Percentiles rank a stretch among this genome's conserved stretches.
Evolutionary conservation across 208 protist genomes (phyloP).

Genomic region (Borovskyia barvae): DNA sequence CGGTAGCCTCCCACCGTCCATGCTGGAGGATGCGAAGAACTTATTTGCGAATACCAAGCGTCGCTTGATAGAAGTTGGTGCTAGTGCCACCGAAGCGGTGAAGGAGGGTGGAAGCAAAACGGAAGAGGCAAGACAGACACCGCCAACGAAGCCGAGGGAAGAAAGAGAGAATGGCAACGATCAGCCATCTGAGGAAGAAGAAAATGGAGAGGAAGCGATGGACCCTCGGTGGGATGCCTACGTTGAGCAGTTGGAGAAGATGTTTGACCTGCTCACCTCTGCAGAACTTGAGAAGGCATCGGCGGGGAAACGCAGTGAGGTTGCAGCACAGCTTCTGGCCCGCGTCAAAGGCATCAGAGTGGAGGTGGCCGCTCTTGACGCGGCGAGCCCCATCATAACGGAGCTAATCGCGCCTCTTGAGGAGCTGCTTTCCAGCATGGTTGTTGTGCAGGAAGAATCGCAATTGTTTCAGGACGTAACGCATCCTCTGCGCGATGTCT

Average conservation of each 20-base stretch:
- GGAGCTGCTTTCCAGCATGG: slow-evolving; percentile 36
- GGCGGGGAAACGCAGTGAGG: slow-evolving; percentile 17
- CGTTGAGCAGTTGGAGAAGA: slow-evolving; percentile 28
- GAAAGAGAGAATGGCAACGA: slow-evolving; percentile 6
- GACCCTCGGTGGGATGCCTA: not conserved
- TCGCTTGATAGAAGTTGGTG: not conserved
- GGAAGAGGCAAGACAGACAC: not conserved
- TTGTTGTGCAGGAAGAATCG: slow-evolving; percentile 9
- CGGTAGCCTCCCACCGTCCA: slow-evolving; percentile 1
- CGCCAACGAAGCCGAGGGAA: not conserved
- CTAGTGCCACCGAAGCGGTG: not conserved
- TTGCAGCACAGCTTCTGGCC: slow-evolving; percentile 24
- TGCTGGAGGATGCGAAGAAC: slow-evolving; percentile 9
- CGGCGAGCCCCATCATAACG: slow-evolving; percentile 14
- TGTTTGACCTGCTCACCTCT: slow-evolving; percentile 42
- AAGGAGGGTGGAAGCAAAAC: not conserved
- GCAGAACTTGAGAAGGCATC: slow-evolving; percentile 36
- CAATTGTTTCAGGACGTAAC: slow-evolving; percentile 36
- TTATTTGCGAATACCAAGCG: slow-evolving; percentile 14
- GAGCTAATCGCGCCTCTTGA: slow-evolving; percentile 58
- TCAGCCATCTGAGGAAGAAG: not conserved
- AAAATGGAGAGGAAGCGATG: not conserved
- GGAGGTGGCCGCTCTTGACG: slow-evolving; percentile 9
- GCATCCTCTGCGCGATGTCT: slow-evolving; percentile 33
- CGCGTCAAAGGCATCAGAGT: slow-evolving; percentile 28